Evolutionary conservation across 352 stramenopile species (phyloP).

Genomic region (Globisporangium heterothallicum): DNA sequence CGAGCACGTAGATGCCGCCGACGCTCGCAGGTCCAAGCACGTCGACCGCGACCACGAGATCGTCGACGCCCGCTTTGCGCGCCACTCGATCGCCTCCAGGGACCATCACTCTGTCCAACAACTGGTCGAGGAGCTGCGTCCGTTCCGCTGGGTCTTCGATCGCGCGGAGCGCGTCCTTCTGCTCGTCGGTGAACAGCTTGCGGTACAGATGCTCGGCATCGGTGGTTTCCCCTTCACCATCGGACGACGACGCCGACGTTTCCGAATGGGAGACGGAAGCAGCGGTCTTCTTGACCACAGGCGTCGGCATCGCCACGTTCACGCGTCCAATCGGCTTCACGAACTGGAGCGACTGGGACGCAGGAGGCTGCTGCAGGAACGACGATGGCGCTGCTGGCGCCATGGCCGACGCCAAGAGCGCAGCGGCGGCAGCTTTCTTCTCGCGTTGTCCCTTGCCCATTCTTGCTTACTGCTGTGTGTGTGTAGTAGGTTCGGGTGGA

Average conservation of each 20-base stretch:
- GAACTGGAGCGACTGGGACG: slow-evolving; percentile 18
- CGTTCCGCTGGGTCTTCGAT: slow-evolving; percentile 29
- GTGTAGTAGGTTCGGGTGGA: neutral
- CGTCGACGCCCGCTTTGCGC: slow-evolving; percentile 38
- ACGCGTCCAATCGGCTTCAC: slow-evolving; percentile 7
- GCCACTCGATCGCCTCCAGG: slow-evolving; percentile 24
- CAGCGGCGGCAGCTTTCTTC: slow-evolving; percentile 48
- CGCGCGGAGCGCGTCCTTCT: slow-evolving; percentile 31
- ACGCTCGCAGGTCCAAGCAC: slow-evolving; percentile 30
- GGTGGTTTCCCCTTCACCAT: slow-evolving; percentile 27
- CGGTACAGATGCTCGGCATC: slow-evolving; percentile 13
- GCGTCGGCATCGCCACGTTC: slow-evolving; percentile 1
- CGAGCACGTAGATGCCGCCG: slow-evolving; percentile 33
- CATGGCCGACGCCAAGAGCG: slow-evolving; percentile 32
- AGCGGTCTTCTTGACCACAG: slow-evolving; percentile 14
- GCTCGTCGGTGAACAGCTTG: slow-evolving; percentile 31
- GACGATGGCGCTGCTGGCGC: slow-evolving; percentile 26
- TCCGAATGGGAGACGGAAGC: slow-evolving; percentile 22
- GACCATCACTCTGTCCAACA: slow-evolving; percentile 43
- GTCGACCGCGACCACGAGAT: slow-evolving; percentile 43
- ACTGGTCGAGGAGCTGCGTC: slow-evolving; percentile 29
- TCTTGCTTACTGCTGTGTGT: neutral
- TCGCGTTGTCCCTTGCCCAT: slow-evolving; percentile 75
- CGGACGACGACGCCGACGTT: slow-evolving; percentile 29
- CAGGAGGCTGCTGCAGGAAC: slow-evolving; percentile 20